phyloP scores from a whole-genome alignment of 768 basidiomycete species.

The Erythrobasidium yunnanense region DNA sequence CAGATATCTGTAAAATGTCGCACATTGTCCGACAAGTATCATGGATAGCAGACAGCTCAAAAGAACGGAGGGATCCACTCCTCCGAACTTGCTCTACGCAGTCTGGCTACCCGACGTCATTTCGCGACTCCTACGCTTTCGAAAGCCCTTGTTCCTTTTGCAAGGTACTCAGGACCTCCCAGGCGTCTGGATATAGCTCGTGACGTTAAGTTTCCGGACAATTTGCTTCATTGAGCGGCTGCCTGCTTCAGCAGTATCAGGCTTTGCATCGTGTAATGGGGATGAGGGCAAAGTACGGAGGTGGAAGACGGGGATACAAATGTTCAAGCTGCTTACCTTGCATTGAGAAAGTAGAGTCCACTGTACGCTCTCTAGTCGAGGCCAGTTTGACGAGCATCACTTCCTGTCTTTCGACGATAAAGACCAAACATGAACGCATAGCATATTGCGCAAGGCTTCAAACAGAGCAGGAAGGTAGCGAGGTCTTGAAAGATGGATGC shows the following conservation, averaged over 20 bases:
- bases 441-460: neutral
- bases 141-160: neutral
- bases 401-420: too few species aligned
- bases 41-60: neutral
- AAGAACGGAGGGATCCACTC: constrained; percentile 20
- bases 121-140: neutral
- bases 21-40: neutral
- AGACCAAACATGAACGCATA: too few species aligned
- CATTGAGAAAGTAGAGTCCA: too few species aligned
- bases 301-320: too few species aligned
- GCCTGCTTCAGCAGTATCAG: neutral
- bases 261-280: neutral
- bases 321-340: too few species aligned
- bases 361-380: too few species aligned
- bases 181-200: neutral
- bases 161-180: neutral
- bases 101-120: neutral
- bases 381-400: too few species aligned
- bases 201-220: neutral
- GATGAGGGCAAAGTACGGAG: neutral
- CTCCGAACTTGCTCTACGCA: constrained; percentile 17
- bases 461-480: neutral
- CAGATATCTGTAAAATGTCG: constrained; percentile 24
- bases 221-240: constrained; percentile 17
- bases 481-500: constrained; percentile 5